Conservation (phyloP, 1,284 basidiomycete genomes). For the Ceratobasidium papillatum region DNA sequence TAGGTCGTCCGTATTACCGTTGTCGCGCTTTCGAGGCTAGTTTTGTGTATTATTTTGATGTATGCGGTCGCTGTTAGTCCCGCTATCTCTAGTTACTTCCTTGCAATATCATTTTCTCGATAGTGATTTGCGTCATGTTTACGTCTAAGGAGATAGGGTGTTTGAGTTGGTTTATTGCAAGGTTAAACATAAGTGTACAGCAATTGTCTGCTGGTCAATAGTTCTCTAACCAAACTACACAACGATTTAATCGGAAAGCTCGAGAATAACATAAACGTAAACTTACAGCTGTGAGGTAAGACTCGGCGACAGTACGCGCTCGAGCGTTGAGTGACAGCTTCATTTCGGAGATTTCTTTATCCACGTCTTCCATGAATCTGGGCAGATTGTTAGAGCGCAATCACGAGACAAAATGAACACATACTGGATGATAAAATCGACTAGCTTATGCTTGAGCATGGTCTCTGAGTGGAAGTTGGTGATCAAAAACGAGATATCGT, state of each 20-base stretch:
- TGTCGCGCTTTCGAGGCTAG: not conserved
- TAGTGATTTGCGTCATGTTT: not conserved
- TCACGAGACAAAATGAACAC: constrained; percentile 29
- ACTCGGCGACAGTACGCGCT: constrained; percentile 96
- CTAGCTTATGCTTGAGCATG: constrained; percentile 99
- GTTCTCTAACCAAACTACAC: constrained; percentile 37
- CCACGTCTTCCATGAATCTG: constrained; percentile 98
- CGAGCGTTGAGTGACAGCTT: constrained; percentile 93
- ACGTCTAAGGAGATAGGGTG: not conserved
- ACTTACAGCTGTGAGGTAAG: constrained; percentile 78
- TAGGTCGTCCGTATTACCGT: not conserved
- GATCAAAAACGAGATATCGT: constrained; percentile 98
- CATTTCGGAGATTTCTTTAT: constrained; percentile 91
- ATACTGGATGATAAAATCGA: constrained; percentile 99
- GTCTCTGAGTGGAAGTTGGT: constrained; percentile 97
- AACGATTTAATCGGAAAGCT: not conserved
- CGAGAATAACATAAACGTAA: not conserved
- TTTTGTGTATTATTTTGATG: constrained; percentile 3
- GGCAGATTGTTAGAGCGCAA: constrained; percentile 7
- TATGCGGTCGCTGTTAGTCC: constrained; percentile 1
- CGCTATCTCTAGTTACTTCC: not conserved
- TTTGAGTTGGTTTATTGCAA: constrained; percentile 11
- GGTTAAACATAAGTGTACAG: not conserved
- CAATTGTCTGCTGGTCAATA: not conserved
- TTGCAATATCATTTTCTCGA: constrained; percentile 1